Evolutionary conservation across 164 flowering plant genomes (phyloP), one percentile per base, ranked within the genome.

Genomic region (Aristolochia californica): DNA sequence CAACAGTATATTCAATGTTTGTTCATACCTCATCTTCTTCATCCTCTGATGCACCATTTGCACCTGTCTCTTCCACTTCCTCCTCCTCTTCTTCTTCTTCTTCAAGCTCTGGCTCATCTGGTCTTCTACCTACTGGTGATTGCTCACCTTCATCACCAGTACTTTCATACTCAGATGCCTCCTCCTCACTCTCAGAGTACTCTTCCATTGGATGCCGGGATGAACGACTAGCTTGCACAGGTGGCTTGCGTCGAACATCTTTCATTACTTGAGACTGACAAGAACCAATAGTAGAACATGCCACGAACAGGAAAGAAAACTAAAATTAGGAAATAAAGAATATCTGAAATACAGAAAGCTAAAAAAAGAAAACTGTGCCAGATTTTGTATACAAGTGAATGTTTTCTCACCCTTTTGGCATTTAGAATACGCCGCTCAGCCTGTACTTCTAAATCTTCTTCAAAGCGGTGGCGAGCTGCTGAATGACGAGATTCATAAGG

Each of bases 101-200:
- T 54, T 77, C 93, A 52, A 64, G 70, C 61, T 81, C 98, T 25
- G 69, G 70, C 48, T 80, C 94, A 51, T 75, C 83, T 49, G 25
- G 70, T 65, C 80, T 73, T 56, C 73, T 74, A 45, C 70, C 85
- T 49, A 73, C 69, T 15, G 80, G 82, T 59, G 82, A 70, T 61
- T 68, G 71, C 61, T 81, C 91, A 47, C 75, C 91, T 68, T 87
- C 97, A 57, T 83, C 89, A 16, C 80, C 95, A 50, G 87, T 91
- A 66, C 75, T 85, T 81, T 90, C 99, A 70, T 94, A 94, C 67
- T 90, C 97, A 24, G 99, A 90, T 66, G 82, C 97, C 72, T 83
- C 99, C 64, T 76, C 74, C 40, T 89, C 97, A 67, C 96, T 87
- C n/a, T 87, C 97, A 43, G 86, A 83, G 70, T 71, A 78, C n/a